phyloP scores from a whole-genome alignment of 2,329 filamentous ascomycete species.

The Blastomyces silverae region DNA sequence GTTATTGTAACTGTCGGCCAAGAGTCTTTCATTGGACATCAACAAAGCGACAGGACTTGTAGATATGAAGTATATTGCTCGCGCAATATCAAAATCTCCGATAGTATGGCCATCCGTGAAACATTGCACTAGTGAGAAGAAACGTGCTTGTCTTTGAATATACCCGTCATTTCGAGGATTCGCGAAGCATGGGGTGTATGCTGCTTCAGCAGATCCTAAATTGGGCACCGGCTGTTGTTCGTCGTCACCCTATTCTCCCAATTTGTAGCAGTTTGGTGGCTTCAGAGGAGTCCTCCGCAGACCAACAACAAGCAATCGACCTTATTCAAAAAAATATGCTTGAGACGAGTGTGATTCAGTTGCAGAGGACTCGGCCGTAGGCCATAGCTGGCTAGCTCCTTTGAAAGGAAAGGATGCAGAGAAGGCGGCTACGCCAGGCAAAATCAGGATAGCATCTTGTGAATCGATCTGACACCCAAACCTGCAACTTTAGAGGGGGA shows the following conservation, averaged over 20 bases:
- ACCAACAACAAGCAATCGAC: neutral
- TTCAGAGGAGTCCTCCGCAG: neutral
- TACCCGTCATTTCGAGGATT: neutral
- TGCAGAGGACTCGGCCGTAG: neutral
- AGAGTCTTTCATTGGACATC: neutral
- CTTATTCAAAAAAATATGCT: neutral
- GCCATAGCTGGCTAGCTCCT: slow-evolving; percentile 5
- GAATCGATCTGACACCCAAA: neutral
- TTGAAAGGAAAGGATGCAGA: neutral
- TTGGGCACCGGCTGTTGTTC: neutral
- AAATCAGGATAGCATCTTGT: neutral
- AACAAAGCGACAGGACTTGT: neutral
- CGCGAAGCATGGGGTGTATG: neutral
- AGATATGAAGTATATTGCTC: neutral
- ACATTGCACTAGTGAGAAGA: neutral
- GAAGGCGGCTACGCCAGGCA: neutral
- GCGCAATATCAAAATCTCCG: neutral
- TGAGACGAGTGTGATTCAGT: neutral
- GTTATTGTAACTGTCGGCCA: too few species aligned
- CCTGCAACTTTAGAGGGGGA: neutral
- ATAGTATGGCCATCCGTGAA: neutral
- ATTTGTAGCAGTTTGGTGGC: neutral
- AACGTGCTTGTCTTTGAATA: neutral
- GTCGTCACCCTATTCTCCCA: neutral
- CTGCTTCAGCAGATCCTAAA: neutral